Evolutionary conservation across 306 rosid species (phyloP).

Genomic region (Urtica urens): DNA sequence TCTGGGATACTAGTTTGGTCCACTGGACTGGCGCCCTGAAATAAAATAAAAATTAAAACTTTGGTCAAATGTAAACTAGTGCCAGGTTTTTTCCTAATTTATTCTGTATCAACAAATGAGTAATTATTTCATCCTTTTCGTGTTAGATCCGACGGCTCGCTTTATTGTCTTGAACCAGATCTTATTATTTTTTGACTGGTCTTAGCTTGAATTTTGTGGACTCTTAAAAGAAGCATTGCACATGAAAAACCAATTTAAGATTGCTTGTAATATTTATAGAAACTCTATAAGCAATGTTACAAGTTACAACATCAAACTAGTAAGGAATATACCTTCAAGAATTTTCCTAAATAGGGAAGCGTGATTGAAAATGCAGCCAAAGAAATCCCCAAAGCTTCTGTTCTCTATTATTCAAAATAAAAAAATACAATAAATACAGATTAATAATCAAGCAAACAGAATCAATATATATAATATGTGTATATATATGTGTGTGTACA

Average conservation of each 20-base stretch:
- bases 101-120: neutral
- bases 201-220: too few species aligned
- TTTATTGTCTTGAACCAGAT: too few species aligned
- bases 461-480: too few species aligned
- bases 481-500: neutral
- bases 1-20: constrained; percentile 58
- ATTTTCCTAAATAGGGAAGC: constrained; percentile 71
- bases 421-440: neutral
- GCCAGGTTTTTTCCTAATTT: neutral
- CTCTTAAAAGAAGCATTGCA: too few species aligned
- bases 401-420: constrained; percentile 37
- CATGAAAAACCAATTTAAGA: too few species aligned
- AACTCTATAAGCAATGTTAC: too few species aligned
- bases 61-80: neutral
- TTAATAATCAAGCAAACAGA: neutral
- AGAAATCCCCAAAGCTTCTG: constrained; percentile 72
- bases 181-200: too few species aligned
- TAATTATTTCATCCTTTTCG: too few species aligned
- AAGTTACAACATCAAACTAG: too few species aligned
- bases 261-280: too few species aligned
- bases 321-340: constrained; percentile 58
- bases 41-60: neutral
- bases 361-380: constrained; percentile 66
- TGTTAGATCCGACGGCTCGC: too few species aligned
- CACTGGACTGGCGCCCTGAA: constrained; percentile 62